Percentiles rank a stretch among this genome's conserved stretches.
phyloP scores from a whole-genome alignment of 2,329 filamentous ascomycete species.

The Chaetothyriales sp. region DNA sequence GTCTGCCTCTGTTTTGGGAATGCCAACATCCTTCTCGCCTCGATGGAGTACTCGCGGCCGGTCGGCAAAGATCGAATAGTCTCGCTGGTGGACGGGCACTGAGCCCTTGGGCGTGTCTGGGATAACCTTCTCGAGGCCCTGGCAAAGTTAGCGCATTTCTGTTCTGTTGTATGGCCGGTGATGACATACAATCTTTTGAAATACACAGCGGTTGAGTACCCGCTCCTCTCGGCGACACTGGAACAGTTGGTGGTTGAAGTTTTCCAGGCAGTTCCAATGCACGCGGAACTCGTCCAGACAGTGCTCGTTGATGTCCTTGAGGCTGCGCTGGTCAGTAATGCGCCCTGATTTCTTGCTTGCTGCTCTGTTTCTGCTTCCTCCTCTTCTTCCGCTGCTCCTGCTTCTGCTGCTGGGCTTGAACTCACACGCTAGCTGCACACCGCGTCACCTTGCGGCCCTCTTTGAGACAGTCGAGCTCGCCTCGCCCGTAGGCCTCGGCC shows the following conservation, averaged over 20 bases:
- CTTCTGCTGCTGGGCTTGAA: conserved; percentile 21
- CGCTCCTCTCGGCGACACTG: conserved; percentile 81
- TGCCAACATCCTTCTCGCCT: conserved; percentile 17
- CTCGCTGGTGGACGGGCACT: conserved; percentile 58
- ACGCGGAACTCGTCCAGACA: conserved; percentile 80
- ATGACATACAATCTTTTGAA: conserved; percentile 69
- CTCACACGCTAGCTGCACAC: conserved; percentile 91
- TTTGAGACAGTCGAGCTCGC: conserved; percentile 88
- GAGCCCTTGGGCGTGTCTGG: conserved; percentile 56
- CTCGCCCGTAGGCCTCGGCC: conserved; percentile 75
- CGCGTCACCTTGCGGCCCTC: conserved; percentile 92
- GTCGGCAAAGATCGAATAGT: conserved; percentile 32
- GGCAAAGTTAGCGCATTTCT: conserved; percentile 6
- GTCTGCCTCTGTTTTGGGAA: conserved; percentile 10
- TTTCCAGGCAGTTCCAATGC: conserved; percentile 91
- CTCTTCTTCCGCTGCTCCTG: too few relatives aligned
- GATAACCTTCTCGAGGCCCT: conserved; percentile 72
- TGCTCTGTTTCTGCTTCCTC: background rate
- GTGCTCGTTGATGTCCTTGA: conserved; percentile 91
- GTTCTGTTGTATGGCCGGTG: conserved; percentile 1
- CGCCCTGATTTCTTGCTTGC: background rate
- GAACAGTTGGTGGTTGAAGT: conserved; percentile 96
- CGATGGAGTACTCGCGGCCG: conserved; percentile 7
- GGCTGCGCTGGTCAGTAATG: conserved; percentile 34
- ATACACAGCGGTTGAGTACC: conserved; percentile 88